Conservation (phyloP, 1,284 basidiomycete genomes). For the Neonothopanus nambi region DNA sequence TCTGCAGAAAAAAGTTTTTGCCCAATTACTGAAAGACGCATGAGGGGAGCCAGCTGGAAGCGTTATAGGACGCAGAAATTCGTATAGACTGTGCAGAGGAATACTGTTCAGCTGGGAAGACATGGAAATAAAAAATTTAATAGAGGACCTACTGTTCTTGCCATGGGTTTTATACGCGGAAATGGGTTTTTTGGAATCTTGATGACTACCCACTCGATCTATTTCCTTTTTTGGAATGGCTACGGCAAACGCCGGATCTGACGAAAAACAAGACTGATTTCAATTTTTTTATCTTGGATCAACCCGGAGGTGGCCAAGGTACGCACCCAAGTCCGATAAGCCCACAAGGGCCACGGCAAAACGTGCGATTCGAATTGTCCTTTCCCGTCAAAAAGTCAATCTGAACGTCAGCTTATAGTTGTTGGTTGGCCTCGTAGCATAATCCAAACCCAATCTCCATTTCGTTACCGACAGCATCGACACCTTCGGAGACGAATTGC, state of each 20-base stretch:
- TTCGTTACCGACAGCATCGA: neutral
- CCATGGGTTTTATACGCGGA: constrained; percentile 24
- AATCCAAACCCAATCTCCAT: no score
- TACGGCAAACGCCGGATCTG: constrained; percentile 26
- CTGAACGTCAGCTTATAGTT: neutral
- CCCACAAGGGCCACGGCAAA: neutral
- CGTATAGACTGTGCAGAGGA: constrained; percentile 46
- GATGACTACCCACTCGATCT: constrained; percentile 11
- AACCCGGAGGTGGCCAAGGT: no score
- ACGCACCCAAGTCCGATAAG: neutral
- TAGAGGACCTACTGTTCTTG: constrained; percentile 26
- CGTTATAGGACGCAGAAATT: constrained; percentile 52
- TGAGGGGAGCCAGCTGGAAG: constrained; percentile 42
- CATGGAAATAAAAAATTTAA: constrained; percentile 3
- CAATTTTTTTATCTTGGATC: no score
- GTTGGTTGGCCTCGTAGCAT: no score
- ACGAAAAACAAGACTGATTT: neutral
- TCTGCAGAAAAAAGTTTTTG: constrained; percentile 59
- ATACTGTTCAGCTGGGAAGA: constrained; percentile 25
- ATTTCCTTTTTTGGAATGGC: constrained; percentile 11
- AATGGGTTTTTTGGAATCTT: constrained; percentile 2
- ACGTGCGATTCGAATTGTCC: constrained; percentile 7
- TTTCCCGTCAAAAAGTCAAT: constrained; percentile 8
- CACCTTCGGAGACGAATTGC: neutral
- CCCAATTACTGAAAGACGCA: constrained; percentile 72